These are phyloP conservation scores for Globisporangium middletonii DNA, from an alignment of 352 stramenopile genomes.

Conservation along the genomic window DNA sequence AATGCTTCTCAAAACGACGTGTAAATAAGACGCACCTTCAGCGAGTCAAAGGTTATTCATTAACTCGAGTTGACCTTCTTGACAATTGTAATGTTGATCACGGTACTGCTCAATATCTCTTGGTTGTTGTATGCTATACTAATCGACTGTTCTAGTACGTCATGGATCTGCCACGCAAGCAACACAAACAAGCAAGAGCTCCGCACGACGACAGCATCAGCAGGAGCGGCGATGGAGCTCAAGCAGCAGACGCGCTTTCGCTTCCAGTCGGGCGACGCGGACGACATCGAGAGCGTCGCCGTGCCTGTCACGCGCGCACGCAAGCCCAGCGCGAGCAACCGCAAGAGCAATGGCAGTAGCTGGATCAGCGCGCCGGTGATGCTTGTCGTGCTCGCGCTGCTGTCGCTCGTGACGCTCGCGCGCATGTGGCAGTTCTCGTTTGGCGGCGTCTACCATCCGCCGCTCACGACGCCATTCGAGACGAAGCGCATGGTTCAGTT, in stretches of 20 bases:
- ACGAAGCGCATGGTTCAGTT: conserved; percentile 83
- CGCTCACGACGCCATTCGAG: conserved; percentile 55
- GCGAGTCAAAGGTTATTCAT: too few relatives aligned
- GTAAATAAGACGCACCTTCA: too few relatives aligned
- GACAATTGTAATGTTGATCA: too few relatives aligned
- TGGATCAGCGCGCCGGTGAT: conserved; percentile 39
- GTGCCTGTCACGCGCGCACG: neutral
- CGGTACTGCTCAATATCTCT: too few relatives aligned
- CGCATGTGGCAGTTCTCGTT: conserved; percentile 63
- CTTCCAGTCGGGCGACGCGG: conserved; percentile 18
- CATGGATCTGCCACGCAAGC: too few relatives aligned
- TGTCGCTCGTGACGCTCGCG: conserved; percentile 47
- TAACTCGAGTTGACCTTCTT: too few relatives aligned
- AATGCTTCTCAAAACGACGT: too few relatives aligned
- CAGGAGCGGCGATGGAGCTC: too few relatives aligned
- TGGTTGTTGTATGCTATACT: too few relatives aligned
- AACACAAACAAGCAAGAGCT: too few relatives aligned
- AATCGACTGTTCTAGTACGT: too few relatives aligned
- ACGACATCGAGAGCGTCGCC: conserved; percentile 16
- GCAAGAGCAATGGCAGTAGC: conserved; percentile 3
- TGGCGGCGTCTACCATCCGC: conserved; percentile 23
- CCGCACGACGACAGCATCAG: too few relatives aligned
- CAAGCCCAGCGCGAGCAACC: neutral
- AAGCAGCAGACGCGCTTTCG: conserved; percentile 12
- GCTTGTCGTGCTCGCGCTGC: conserved; percentile 43